Percentiles rank a stretch among this genome's conserved stretches.
phyloP scores from a whole-genome alignment of 768 basidiomycete species.

The Suillus fuscotomentosus region DNA sequence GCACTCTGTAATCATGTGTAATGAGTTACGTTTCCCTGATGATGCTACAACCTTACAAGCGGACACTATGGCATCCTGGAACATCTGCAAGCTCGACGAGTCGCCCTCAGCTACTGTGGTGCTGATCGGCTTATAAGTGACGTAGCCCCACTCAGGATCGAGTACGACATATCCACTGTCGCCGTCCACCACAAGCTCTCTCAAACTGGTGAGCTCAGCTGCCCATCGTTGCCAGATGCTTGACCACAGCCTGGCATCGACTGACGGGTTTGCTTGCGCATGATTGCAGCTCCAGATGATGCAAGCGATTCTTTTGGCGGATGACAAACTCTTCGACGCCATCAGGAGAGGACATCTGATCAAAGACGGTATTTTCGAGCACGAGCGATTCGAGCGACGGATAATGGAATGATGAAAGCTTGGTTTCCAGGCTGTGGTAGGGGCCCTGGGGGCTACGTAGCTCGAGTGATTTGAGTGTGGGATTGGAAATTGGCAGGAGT shows the following conservation, averaged over 20 bases:
- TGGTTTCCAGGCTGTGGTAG: slow-evolving; percentile 26
- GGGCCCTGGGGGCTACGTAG: slow-evolving; percentile 27
- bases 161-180: slow-evolving; percentile 22
- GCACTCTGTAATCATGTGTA: too few species aligned
- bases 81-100: not conserved
- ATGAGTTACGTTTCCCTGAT: too few species aligned
- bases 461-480: slow-evolving; percentile 20
- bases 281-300: slow-evolving; percentile 22
- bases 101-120: not conserved
- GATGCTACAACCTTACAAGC: too few species aligned
- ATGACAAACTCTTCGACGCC: slow-evolving; percentile 31
- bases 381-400: slow-evolving; percentile 26
- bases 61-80: not conserved
- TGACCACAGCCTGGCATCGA: slow-evolving; percentile 24
- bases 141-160: slow-evolving; percentile 20
- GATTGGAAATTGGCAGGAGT: slow-evolving; percentile 21
- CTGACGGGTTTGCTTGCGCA: slow-evolving; percentile 19
- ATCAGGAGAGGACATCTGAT: slow-evolving; percentile 15
- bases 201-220: slow-evolving; percentile 21
- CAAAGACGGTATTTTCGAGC: slow-evolving; percentile 30
- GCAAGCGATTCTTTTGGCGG: slow-evolving; percentile 27
- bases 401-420: slow-evolving; percentile 20
- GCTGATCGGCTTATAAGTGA: slow-evolving; percentile 16
- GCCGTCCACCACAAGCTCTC: slow-evolving; percentile 20
- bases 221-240: slow-evolving; percentile 25